Percentiles rank a stretch among this genome's conserved stretches.
phyloP scores from a whole-genome alignment of 2,329 filamentous ascomycete species.

The Xylariaceae sp. region DNA sequence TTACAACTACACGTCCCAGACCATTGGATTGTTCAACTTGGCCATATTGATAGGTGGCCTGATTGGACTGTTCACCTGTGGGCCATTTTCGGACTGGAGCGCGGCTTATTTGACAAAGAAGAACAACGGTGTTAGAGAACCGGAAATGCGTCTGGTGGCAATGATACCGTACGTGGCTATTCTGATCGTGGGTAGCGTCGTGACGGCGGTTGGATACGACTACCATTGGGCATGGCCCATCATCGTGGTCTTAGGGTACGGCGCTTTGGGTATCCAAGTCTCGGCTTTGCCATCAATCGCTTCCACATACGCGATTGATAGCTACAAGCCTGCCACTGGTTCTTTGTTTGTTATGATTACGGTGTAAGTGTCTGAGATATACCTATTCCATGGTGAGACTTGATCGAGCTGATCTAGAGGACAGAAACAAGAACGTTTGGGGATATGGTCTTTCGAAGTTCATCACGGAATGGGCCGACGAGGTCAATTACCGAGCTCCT shows the following conservation, averaged over 20 bases:
- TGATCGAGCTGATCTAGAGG: neutral
- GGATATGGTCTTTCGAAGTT: slow-evolving; percentile 29
- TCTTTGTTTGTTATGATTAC: slow-evolving; percentile 61
- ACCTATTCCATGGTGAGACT: slow-evolving; percentile 9
- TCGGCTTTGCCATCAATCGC: slow-evolving; percentile 56
- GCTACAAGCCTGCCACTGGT: slow-evolving; percentile 61
- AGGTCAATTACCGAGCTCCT: slow-evolving; percentile 25
- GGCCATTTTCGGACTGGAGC: slow-evolving; percentile 43
- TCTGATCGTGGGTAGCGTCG: slow-evolving; percentile 42
- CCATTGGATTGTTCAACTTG: slow-evolving; percentile 49
- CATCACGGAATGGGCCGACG: slow-evolving; percentile 27
- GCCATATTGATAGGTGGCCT: slow-evolving; percentile 40
- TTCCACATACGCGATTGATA: slow-evolving; percentile 58
- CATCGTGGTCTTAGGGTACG: slow-evolving; percentile 46
- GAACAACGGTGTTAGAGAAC: slow-evolving; percentile 43
- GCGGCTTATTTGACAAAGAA: slow-evolving; percentile 35
- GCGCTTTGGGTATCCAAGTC: slow-evolving; percentile 28
- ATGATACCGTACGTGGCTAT: slow-evolving; percentile 41
- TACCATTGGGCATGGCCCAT: slow-evolving; percentile 45
- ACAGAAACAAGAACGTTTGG: slow-evolving; percentile 23
- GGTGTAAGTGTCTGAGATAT: slow-evolving; percentile 55
- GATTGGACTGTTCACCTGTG: slow-evolving; percentile 38
- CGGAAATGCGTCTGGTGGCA: slow-evolving; percentile 44
- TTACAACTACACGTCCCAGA: slow-evolving; percentile 41
- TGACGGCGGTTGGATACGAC: slow-evolving; percentile 47